Evolutionary conservation across 1,139 yeast species (phyloP).

Genomic region (Nakaseomyces kungkrabaensis): DNA sequence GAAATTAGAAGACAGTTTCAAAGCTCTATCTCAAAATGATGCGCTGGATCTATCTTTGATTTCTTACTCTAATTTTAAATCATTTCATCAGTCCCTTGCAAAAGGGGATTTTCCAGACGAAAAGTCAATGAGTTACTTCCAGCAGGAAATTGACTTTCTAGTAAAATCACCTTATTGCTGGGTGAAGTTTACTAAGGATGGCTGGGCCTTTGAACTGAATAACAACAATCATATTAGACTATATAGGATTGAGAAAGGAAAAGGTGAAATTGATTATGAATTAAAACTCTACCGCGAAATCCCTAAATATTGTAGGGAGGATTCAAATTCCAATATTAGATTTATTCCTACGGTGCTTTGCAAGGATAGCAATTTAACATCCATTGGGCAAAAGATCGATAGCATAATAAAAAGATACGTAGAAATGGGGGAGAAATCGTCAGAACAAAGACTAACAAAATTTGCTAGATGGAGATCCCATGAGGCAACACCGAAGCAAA

Average conservation of each 20-base stretch:
- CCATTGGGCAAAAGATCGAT: slow-evolving; percentile 19
- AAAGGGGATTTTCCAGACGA: not conserved
- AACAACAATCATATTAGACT: slow-evolving; percentile 20
- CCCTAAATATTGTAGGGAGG: slow-evolving; percentile 11
- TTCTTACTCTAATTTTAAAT: slow-evolving; percentile 25
- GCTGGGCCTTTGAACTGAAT: slow-evolving; percentile 24
- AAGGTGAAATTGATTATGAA: slow-evolving; percentile 2
- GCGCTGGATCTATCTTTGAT: slow-evolving; percentile 27
- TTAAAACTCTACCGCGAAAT: slow-evolving; percentile 21
- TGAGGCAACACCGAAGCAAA: slow-evolving; percentile 27
- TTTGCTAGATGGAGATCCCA: slow-evolving; percentile 28
- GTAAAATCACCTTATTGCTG: slow-evolving; percentile 24
- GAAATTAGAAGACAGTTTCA: slow-evolving; percentile 6
- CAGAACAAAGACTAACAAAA: slow-evolving; percentile 18
- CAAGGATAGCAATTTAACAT: slow-evolving; percentile 12
- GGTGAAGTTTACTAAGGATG: slow-evolving; percentile 20
- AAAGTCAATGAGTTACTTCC: slow-evolving; percentile 3
- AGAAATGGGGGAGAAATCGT: slow-evolving; percentile 6
- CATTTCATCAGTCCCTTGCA: slow-evolving; percentile 17
- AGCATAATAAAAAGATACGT: slow-evolving; percentile 9
- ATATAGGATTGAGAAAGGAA: slow-evolving; percentile 9
- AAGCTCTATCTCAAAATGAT: slow-evolving; percentile 11
- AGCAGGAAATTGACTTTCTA: slow-evolving; percentile 13
- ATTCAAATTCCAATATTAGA: slow-evolving; percentile 10
- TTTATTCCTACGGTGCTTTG: slow-evolving; percentile 16